Conservation (phyloP, 148 eudicot genomes). For the Selenicereus undatus region DNA sequence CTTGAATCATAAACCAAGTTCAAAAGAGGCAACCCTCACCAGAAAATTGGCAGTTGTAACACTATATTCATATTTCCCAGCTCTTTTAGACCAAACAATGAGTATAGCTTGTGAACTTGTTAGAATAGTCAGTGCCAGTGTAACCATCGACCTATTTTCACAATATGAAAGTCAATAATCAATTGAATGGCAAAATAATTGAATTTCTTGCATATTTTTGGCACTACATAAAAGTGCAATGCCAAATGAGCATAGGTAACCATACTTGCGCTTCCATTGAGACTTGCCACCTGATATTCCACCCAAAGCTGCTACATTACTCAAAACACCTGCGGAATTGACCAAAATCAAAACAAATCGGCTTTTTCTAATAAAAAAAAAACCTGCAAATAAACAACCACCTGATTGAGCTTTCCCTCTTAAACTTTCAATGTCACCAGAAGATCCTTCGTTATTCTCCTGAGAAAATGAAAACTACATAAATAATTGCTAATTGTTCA, state of each 20-base stretch:
- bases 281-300: constrained; percentile 44
- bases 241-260: constrained; percentile 1
- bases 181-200: not conserved
- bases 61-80: constrained; percentile 95
- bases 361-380: too few relatives aligned
- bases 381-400: not conserved
- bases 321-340: constrained; percentile 26
- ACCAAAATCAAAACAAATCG: not conserved
- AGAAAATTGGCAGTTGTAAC: constrained; percentile 95
- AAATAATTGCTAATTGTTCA: not conserved
- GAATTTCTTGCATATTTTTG: not conserved
- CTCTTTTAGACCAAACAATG: constrained; percentile 98
- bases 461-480: constrained; percentile 14
- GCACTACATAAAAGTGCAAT: not conserved
- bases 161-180: not conserved
- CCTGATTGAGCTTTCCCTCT: constrained; percentile 57
- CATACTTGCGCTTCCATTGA: constrained; percentile 96
- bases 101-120: constrained; percentile 98
- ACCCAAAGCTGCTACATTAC: constrained; percentile 35
- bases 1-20: not conserved
- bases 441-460: constrained; percentile 58
- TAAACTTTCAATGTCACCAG: constrained; percentile 49
- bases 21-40: constrained; percentile 44
- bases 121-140: constrained; percentile 81
- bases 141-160: constrained; percentile 68